Evolutionary conservation across 805 yeast species (phyloP), one percentile per base, ranked within the genome.

Genomic region (Lachancea dasiensis): DNA sequence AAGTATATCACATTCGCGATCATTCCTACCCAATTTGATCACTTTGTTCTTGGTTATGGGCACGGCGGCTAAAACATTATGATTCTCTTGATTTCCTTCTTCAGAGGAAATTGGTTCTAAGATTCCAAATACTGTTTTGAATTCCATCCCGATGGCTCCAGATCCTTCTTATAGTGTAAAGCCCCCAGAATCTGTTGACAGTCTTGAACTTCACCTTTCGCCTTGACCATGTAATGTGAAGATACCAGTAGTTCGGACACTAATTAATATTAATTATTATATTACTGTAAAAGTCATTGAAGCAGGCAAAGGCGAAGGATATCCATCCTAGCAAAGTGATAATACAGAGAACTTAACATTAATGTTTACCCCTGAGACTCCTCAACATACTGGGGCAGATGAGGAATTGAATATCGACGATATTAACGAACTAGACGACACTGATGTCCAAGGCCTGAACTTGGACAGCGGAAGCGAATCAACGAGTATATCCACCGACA

Each of bases 1-100:
- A 3, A 61, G 44, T 5, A 71, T 28, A 5, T 65, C 52, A 39
- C 60, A 54, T 19, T 60, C 63, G 5, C 48, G 42, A 2, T 38
- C 41, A 17, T 57, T 54, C 26, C 81, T 60, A 1, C 81, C 81
- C 22, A 74, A 48, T 26, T 64, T 64, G 3, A 71, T 27, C 3
- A 64, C 45, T 16, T 58, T 46, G 41, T 65, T 66, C 38, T 58
- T 63, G 6, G 41, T 25, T 1, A 64, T 46, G 7, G 50, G 44
- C 11, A 46, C 48, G 36, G 34, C 35, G 45, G 43, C 48, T 45
- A 36, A 43, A 39, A 27, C 40, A 34, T 17, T 6, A 5, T 26
- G 23, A 7, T 23, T 24, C 21, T 26, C 39, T 5, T 18, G 22
- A 19, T 31, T 29, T 1, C 27, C 19, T 10, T 39, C 40, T 5